Conservation (phyloP, 768 basidiomycete genomes). For the Hygrophorus russula region DNA sequence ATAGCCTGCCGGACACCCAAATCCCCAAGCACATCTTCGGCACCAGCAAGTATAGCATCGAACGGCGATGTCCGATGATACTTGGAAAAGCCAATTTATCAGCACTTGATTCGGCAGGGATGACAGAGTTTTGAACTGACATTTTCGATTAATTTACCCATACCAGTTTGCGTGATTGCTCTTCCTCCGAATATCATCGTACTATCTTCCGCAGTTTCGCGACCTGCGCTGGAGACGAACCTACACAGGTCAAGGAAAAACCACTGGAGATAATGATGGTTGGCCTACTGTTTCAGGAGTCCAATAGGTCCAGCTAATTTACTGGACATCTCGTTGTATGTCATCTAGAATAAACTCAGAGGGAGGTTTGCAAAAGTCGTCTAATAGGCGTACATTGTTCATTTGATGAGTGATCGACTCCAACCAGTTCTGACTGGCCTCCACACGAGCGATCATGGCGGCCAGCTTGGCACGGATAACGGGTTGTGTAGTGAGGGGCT, state of each 20-base stretch:
- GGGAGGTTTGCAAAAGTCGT: constrained; percentile 1
- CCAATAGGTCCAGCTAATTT: constrained; percentile 86
- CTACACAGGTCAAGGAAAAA: constrained; percentile 23
- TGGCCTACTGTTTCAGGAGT: constrained; percentile 66
- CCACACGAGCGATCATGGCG: constrained; percentile 82
- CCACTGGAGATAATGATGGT: constrained; percentile 5
- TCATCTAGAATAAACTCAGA: constrained; percentile 45
- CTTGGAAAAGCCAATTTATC: constrained; percentile 21
- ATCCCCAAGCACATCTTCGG: constrained; percentile 65
- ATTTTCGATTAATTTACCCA: constrained; percentile 79
- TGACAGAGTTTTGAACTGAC: constrained; percentile 26
- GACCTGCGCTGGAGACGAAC: constrained; percentile 54
- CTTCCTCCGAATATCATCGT: constrained; percentile 86
- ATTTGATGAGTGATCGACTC: constrained; percentile 88
- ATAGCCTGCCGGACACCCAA: constrained; percentile 66
- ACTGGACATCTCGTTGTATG: constrained; percentile 71
- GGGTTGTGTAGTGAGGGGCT: constrained; percentile 69
- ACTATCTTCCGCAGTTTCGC: constrained; percentile 74
- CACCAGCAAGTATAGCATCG: constrained; percentile 76
- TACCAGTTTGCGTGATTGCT: constrained; percentile 75
- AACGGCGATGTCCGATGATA: constrained; percentile 78
- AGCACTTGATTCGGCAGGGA: constrained; percentile 1
- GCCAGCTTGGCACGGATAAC: constrained; percentile 87
- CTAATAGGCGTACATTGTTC: constrained; percentile 53
- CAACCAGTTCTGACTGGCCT: constrained; percentile 80